Base-by-base conservation (phyloP, 2,329 filamentous ascomycete genomes). In the Fusarium hainanense region DNA sequence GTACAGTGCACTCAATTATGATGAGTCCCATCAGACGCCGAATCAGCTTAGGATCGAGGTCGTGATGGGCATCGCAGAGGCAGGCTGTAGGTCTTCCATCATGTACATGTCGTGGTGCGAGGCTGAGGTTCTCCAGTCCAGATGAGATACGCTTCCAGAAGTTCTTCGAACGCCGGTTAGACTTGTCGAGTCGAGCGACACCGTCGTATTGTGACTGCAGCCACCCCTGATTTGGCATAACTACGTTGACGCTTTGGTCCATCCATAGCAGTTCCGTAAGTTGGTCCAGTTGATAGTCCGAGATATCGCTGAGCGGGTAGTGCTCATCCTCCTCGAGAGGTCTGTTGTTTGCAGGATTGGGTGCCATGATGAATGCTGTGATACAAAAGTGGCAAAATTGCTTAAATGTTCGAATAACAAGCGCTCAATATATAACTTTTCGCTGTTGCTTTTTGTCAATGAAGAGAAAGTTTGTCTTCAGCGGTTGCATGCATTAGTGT, bases 11-110 rank as follows among this genome's bases (percentile, higher is more conserved):
- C 72, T 87, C 85, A 9, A 79, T 75, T 0, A 75, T 76, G 9
- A 87, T 49, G 8, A 82, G 76, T 20, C 80, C 50, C 72, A 83
- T 83, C n/a, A 86, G 71, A 20, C 78, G 77, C 44, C 80, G 81
- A 18, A 87, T 80, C 13, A 85, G 66, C 41, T 77, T 79, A 0
- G 82, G 77, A 42, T 85, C 78, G 7, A 87, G 78, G 0, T 37
- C 55, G 25, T 77, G 69, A 69, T 87, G 85, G 6, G 71, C 72
- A 8, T 54, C 16, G 67, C 85, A 87, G 6, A 87, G 75, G 10
- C 77, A 71, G 14, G 82, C 80, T 13, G 67, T 69, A 18, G 77
- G 71, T 10, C 49, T 50, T 8, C 76, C 66, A 10, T 76, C 34
- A 68, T 66, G 41, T 7, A 54, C 49, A 42, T 76, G 50, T 13